Conservation (phyloP, 2,329 filamentous ascomycete genomes). For the Teratosphaeria destructans region DNA sequence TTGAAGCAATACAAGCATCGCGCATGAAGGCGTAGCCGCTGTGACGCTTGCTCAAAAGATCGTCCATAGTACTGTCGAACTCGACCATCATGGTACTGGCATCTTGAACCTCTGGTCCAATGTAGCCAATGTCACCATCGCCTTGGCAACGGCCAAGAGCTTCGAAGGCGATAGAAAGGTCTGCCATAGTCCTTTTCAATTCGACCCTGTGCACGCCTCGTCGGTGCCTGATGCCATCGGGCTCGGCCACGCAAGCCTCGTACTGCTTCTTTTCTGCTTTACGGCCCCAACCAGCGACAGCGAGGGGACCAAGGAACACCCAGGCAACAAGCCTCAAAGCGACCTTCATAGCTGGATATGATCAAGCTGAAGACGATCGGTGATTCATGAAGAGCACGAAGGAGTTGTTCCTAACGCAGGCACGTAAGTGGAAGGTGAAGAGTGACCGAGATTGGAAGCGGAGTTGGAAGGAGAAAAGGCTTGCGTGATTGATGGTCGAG, state of each 20-base stretch:
- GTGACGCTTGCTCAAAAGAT: not conserved
- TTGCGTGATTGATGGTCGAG: not conserved
- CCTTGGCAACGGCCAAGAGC: not conserved
- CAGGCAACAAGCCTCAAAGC: not conserved
- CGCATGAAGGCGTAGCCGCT: not conserved
- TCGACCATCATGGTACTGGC: not conserved
- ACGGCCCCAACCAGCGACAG: no score
- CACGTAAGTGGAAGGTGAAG: not conserved
- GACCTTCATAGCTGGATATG: not conserved
- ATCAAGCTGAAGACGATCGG: not conserved
- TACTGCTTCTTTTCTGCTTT: not conserved
- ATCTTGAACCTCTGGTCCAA: not conserved
- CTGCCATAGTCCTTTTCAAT: not conserved
- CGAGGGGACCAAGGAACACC: not conserved
- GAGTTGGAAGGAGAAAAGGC: not conserved
- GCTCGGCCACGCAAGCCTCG: not conserved
- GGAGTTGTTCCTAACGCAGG: not conserved
- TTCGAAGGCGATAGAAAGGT: not conserved
- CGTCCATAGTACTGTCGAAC: not conserved
- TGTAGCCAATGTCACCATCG: not conserved
- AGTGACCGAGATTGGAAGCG: not conserved
- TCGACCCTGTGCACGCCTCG: not conserved
- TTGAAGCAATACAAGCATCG: not conserved
- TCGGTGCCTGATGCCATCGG: not conserved
- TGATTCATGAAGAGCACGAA: not conserved